Conservation (phyloP, 768 basidiomycete species). For the Mrakia blollopis region DNA sequence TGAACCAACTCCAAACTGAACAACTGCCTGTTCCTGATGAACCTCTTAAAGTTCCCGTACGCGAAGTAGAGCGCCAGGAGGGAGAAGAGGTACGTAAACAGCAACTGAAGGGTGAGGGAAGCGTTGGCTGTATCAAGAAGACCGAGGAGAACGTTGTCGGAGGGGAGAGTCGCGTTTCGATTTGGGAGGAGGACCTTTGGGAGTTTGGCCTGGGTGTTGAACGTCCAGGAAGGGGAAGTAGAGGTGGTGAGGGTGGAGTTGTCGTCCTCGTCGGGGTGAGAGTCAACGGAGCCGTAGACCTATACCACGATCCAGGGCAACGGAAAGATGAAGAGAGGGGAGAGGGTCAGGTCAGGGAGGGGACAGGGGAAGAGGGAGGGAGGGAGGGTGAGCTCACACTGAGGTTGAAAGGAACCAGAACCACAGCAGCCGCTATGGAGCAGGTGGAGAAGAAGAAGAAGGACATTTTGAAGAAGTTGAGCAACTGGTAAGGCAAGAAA, state of each 20-base stretch:
- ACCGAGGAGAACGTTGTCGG: conserved; percentile 51
- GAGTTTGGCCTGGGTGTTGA: conserved; percentile 33
- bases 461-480: conserved; percentile 92
- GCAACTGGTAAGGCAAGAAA: conserved; percentile 46
- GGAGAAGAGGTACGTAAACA: conserved; percentile 94
- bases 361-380: neutral
- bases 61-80: conserved; percentile 77
- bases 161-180: conserved; percentile 44
- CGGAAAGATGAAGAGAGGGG: neutral
- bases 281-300: conserved; percentile 49
- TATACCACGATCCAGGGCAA: conserved; percentile 19
- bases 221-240: conserved; percentile 27
- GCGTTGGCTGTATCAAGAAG: conserved; percentile 78
- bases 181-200: conserved; percentile 48
- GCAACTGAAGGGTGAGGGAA: conserved; percentile 77
- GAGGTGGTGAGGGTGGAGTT: conserved; percentile 16
- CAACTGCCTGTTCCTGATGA: conserved; percentile 82
- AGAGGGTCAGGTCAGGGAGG: neutral
- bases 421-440: conserved; percentile 69
- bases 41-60: conserved; percentile 80
- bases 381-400: conserved; percentile 37
- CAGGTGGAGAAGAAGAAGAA: conserved; percentile 86
- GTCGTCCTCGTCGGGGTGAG: conserved; percentile 45
- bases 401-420: conserved; percentile 95
- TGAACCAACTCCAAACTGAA: conserved; percentile 93